Base-by-base conservation (phyloP, 2,329 filamentous ascomycete genomes). In the Leptographium galeiforme region DNA sequence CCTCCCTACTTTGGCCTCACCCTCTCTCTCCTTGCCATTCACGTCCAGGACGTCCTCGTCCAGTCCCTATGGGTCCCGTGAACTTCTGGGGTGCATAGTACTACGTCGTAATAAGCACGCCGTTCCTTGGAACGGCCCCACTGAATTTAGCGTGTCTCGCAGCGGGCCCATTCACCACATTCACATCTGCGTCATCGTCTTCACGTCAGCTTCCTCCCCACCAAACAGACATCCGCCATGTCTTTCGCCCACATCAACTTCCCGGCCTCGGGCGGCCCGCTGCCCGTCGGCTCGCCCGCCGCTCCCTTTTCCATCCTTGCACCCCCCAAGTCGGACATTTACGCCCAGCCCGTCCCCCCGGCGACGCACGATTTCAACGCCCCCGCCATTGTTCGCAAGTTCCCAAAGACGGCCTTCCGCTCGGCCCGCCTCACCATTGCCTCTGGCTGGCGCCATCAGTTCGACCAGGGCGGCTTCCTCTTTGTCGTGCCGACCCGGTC, bases 251-350 rank as follows among this genome's bases (percentile, higher is more conserved):
- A 30, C 48, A 8, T 50, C 38, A 50, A 50, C 48, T 50, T 50
- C 25, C 8, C 48, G 8, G 12, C 36, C 12, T 38, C 48, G 5
- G 25, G 36, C 38, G 48, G 48, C 38, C 16, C 48, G 38, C 38
- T 16, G 18, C 48, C 48, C 5, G 38, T 41, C 25, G 25, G 25
- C 11, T 50, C 36, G 39, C 25, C 25, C 18, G 47, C 47, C 34
- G 34, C 47, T 34, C 3, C 13, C 32, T 44, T 53, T 44, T 34
- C 39, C n/a, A 34, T 57, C 36, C 18, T 14, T 3, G 55, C 57
- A 8, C 53, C 55, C n/a, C 57, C 57, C 33, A 55, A 57, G 41
- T 55, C 55, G 8, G 57, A 58, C 50, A 58, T 58, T 16, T 58
- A 58, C 49, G 52, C 44, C 2, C 53, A 53, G 8, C 57, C 57